phyloP scores from a whole-genome alignment of 257 asterid genomes.

The Solanum virginianum region DNA sequence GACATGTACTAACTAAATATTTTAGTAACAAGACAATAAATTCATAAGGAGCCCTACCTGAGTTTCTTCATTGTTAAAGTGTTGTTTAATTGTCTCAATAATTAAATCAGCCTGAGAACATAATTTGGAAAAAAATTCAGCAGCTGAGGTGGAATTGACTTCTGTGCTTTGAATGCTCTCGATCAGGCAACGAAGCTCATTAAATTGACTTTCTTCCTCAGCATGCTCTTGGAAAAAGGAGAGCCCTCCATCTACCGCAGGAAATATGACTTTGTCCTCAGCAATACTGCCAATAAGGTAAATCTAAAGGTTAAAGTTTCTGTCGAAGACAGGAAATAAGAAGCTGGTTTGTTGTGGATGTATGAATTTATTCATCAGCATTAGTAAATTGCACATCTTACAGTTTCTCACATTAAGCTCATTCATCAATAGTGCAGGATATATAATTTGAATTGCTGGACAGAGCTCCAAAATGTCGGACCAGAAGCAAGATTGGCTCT shows the following conservation, averaged over 20 bases:
- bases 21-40: neutral
- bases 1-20: neutral
- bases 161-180: constrained; percentile 31
- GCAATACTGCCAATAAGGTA: constrained; percentile 21
- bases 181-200: constrained; percentile 28
- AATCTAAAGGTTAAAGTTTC: neutral
- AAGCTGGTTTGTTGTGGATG: neutral
- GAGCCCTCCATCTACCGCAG: constrained; percentile 36
- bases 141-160: constrained; percentile 26
- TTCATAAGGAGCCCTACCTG: constrained; percentile 13
- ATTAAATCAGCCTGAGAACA: constrained; percentile 35
- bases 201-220: constrained; percentile 31
- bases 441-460: neutral
- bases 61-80: constrained; percentile 30
- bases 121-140: constrained; percentile 28
- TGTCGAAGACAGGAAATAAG: neutral
- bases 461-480: neutral
- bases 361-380: neutral
- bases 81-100: constrained; percentile 27
- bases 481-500: neutral
- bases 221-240: constrained; percentile 35
- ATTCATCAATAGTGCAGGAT: neutral
- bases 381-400: neutral
- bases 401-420: neutral
- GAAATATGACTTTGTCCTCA: constrained; percentile 35